These are phyloP conservation scores for Lepiota brunneoincarnata DNA, from an alignment of 768 basidiomycete species.

Conservation along the genomic window DNA sequence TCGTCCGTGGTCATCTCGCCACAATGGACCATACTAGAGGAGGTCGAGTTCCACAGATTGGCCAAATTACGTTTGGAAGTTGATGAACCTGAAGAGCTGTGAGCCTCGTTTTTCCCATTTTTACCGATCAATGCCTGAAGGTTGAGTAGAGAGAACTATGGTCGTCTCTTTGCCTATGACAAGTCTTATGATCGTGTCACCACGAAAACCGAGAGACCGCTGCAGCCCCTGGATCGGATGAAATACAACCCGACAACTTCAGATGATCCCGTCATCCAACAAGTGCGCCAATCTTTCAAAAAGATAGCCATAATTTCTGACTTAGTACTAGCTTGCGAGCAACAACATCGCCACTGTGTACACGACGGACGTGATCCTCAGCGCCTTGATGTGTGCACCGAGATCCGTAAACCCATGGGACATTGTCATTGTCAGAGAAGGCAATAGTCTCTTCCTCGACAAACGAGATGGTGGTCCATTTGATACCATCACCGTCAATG, in stretches of 20 bases:
- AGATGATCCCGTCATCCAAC: conserved; percentile 95
- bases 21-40: conserved; percentile 94
- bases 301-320: conserved; percentile 5
- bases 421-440: conserved; percentile 91
- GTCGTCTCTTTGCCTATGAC: conserved; percentile 89
- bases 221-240: conserved; percentile 91
- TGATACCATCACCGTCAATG: conserved; percentile 97
- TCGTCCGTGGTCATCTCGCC: conserved; percentile 91
- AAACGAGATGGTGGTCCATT: conserved; percentile 97
- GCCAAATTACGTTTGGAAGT: conserved; percentile 92
- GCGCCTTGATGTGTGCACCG: conserved; percentile 93
- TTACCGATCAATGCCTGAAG: conserved; percentile 10
- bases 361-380: conserved; percentile 92
- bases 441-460: conserved; percentile 92
- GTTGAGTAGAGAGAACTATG: conserved; percentile 69
- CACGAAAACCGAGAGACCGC: conserved; percentile 86
- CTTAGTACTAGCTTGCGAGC: conserved; percentile 58
- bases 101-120: conserved; percentile 27
- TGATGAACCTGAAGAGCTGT: conserved; percentile 90
- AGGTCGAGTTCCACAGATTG: conserved; percentile 93
- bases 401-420: conserved; percentile 99
- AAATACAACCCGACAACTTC: conserved; percentile 98
- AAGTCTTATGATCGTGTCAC: conserved; percentile 94
- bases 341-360: conserved; percentile 85
- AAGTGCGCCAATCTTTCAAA: conserved; percentile 44